Conservation (phyloP, 768 basidiomycete genomes). For the Ephemerocybe angulata region DNA sequence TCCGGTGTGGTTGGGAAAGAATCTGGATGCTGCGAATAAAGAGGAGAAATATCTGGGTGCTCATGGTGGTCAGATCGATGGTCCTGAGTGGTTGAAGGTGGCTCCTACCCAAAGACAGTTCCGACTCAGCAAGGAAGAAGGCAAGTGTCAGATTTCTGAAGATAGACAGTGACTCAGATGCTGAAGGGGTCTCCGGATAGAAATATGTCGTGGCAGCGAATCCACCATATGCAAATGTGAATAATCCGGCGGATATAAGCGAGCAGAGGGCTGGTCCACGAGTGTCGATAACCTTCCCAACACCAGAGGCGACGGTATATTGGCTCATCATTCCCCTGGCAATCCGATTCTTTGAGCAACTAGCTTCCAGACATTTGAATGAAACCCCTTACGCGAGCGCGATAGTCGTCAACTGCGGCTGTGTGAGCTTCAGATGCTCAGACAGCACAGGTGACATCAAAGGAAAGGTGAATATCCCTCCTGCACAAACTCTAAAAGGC, state of each 20-base stretch:
- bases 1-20: slow-evolving; percentile 63
- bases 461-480: slow-evolving; percentile 80
- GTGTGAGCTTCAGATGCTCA: slow-evolving; percentile 57
- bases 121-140: slow-evolving; percentile 63
- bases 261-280: slow-evolving; percentile 71
- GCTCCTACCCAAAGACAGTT: slow-evolving; percentile 67
- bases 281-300: slow-evolving; percentile 64
- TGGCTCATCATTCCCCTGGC: slow-evolving; percentile 78
- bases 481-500: slow-evolving; percentile 58
- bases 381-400: slow-evolving; percentile 73
- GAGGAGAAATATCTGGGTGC: slow-evolving; percentile 59
- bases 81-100: background rate
- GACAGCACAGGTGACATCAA: slow-evolving; percentile 64
- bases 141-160: slow-evolving; percentile 41
- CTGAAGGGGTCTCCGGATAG: slow-evolving; percentile 34
- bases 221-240: slow-evolving; percentile 55
- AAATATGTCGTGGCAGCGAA: slow-evolving; percentile 58
- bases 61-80: background rate
- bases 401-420: slow-evolving; percentile 77
- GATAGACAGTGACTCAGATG: slow-evolving; percentile 46
- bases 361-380: background rate
- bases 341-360: background rate
- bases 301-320: slow-evolving; percentile 73
- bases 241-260: slow-evolving; percentile 54
- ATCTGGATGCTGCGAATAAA: slow-evolving; percentile 70